A percentile compares a stretch with the other conserved stretches of the same genome.
phyloP scores from a whole-genome alignment of 163 green algal genomes.

The Botryococcus braunii region DNA sequence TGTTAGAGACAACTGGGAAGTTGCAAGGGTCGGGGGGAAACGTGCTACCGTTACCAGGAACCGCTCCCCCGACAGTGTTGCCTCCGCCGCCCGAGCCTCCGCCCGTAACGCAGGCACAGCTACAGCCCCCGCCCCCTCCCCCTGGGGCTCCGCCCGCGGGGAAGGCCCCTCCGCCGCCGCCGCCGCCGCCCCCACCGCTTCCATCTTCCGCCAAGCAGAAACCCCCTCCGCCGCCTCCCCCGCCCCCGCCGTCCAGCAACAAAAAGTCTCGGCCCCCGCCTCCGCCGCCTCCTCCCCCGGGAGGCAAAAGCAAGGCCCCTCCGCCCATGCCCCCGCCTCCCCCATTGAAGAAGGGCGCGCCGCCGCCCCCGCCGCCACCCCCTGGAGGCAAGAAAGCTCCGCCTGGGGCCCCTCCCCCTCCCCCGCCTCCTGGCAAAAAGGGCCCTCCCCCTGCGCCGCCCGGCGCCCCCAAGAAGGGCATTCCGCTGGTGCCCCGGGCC shows the following conservation, averaged over 20 bases:
- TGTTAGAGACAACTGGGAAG: too few relatives aligned
- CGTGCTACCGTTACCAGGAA: too few relatives aligned
- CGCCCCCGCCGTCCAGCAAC: not conserved
- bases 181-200: too few relatives aligned
- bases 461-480: not conserved
- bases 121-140: too few relatives aligned
- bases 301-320: not conserved
- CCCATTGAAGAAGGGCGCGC: not conserved
- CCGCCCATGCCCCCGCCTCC: not conserved
- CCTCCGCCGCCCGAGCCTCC: too few relatives aligned
- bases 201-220: too few relatives aligned
- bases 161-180: too few relatives aligned
- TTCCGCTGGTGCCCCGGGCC: not conserved
- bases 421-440: not conserved
- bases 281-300: not conserved
- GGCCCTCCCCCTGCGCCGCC: not conserved
- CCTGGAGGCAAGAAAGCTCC: not conserved
- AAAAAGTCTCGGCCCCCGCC: not conserved
- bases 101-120: too few relatives aligned
- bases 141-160: too few relatives aligned
- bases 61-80: too few relatives aligned
- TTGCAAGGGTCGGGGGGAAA: too few relatives aligned
- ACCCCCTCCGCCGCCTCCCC: not conserved
- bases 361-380: conserved; percentile 12
- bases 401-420: not conserved